Percentiles rank a stretch among this genome's conserved stretches.
Conservation (phyloP, 805 yeast species). For the Metschnikowia lachancei region DNA sequence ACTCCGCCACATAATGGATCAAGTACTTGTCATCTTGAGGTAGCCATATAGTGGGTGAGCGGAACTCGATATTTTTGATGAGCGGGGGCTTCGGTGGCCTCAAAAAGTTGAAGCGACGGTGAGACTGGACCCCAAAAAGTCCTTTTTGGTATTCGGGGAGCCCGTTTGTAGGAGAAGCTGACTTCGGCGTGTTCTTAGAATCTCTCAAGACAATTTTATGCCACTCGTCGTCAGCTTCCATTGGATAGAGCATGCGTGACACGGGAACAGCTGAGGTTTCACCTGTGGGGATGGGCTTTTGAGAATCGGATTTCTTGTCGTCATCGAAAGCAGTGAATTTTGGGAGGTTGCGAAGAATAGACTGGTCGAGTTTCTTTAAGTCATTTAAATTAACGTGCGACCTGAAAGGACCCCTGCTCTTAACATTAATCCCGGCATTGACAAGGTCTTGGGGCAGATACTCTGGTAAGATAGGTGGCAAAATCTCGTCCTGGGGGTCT, state of each 20-base stretch:
- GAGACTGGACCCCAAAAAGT: slow-evolving; percentile 49
- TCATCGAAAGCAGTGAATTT: slow-evolving; percentile 48
- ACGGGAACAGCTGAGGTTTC: slow-evolving; percentile 49
- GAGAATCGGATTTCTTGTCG: slow-evolving; percentile 17
- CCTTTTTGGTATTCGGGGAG: slow-evolving; percentile 53
- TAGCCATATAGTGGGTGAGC: slow-evolving; percentile 94
- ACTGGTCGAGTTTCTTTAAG: slow-evolving; percentile 45
- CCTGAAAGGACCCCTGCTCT: slow-evolving; percentile 40
- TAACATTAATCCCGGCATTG: slow-evolving; percentile 11
- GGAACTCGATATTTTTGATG: slow-evolving; percentile 68
- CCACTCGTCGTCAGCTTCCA: slow-evolving; percentile 64
- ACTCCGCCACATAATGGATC: slow-evolving; percentile 78
- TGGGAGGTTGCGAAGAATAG: slow-evolving; percentile 48
- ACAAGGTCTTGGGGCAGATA: slow-evolving; percentile 31
- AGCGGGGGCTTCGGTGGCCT: slow-evolving; percentile 93
- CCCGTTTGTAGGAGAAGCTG: slow-evolving; percentile 11
- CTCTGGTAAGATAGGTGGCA: slow-evolving; percentile 27
- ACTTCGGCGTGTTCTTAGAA: background rate
- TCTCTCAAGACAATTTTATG: slow-evolving; percentile 54
- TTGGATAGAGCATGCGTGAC: slow-evolving; percentile 62
- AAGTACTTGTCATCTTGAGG: slow-evolving; percentile 88
- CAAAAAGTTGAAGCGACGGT: slow-evolving; percentile 57
- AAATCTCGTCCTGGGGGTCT: slow-evolving; percentile 32
- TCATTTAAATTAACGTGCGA: slow-evolving; percentile 41
- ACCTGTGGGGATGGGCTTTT: slow-evolving; percentile 18